Base-by-base conservation (phyloP, 192 early-diverging fungal species). In the Funneliformis mosseae region DNA sequence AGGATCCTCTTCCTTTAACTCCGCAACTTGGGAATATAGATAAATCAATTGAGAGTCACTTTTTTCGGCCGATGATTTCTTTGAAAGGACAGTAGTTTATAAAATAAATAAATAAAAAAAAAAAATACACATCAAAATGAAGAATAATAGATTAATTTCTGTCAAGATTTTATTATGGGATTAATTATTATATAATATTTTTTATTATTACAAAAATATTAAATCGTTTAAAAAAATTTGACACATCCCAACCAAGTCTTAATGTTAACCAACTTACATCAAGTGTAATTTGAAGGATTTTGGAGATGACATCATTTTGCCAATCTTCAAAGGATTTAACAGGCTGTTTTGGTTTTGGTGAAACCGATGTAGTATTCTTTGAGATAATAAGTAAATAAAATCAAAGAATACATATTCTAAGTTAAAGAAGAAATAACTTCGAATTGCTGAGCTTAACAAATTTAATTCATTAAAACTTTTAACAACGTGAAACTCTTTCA, bases 281-380 rank as follows among this genome's bases (percentile, higher is more conserved):
- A 39, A 98, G 85, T 12, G 94, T 94, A 27, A 95, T 92, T 21
- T 89, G 84, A 68, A 98, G 87, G 42, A 98, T 88, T 73, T 88
- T 90, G 16, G 92, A 93, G 21, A 96, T 83, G 7, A 92, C 93
- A 50, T 94, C 91, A 83, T 95, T 92, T 81, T 95, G 94, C 97
- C 97, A 98, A 21, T 91, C 90, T 33, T 90, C 90, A 77, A 92
- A 87, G 1, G 86, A 86, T 67, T 89, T 82, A 41, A 82, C 69
- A 10, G 89, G 78, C 38, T 78, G 81, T 59, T 77, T 79, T 2
- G 80, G 60, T 25, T 80, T 83, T 25, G 78, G 23, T 18, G 80
- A 60, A 3, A 85, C 77, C 8, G 41, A 63, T 5, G 76, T 55
- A 28, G 81, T 23, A 77, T 82, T 42, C 46, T 39, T 48, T 76